A percentile compares a stretch with the other conserved stretches of the same genome.
Conservation (phyloP, 805 yeast species). For the Wickerhamomyces subpelliculosus region DNA sequence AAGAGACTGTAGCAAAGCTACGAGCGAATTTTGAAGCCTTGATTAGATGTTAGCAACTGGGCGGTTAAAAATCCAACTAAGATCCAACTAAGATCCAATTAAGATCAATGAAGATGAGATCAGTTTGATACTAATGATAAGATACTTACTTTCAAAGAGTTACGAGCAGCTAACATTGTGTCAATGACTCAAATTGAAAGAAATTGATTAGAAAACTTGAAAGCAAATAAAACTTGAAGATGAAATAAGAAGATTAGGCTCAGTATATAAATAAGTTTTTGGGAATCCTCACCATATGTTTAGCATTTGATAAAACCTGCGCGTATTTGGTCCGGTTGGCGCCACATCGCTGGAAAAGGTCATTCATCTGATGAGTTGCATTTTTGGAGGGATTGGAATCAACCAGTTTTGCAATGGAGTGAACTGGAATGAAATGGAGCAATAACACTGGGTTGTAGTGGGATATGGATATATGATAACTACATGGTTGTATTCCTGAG, state of each 20-base stretch:
- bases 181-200: too few species aligned
- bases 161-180: constrained; percentile 11
- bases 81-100: not conserved
- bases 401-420: too few species aligned
- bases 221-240: not conserved
- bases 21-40: constrained; percentile 20
- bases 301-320: not conserved
- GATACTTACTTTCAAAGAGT: constrained; percentile 7
- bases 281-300: too few species aligned
- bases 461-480: too few species aligned
- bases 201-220: too few species aligned
- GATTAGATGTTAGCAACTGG: not conserved
- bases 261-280: not conserved
- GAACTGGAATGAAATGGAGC: too few species aligned
- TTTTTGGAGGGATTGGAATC: not conserved
- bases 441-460: too few species aligned
- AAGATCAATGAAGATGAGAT: not conserved
- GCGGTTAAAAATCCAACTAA: not conserved
- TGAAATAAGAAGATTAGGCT: not conserved
- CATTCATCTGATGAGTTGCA: constrained; percentile 1
- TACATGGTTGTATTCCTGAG: too few species aligned
- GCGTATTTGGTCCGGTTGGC: not conserved
- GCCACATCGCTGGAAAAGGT: not conserved
- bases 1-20: constrained; percentile 34
- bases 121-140: not conserved